A percentile compares a stretch with the other conserved stretches of the same genome.
These are phyloP conservation scores for Thalassiosira mediterranea DNA, from an alignment of 352 stramenopile genomes.

Conservation along the genomic window DNA sequence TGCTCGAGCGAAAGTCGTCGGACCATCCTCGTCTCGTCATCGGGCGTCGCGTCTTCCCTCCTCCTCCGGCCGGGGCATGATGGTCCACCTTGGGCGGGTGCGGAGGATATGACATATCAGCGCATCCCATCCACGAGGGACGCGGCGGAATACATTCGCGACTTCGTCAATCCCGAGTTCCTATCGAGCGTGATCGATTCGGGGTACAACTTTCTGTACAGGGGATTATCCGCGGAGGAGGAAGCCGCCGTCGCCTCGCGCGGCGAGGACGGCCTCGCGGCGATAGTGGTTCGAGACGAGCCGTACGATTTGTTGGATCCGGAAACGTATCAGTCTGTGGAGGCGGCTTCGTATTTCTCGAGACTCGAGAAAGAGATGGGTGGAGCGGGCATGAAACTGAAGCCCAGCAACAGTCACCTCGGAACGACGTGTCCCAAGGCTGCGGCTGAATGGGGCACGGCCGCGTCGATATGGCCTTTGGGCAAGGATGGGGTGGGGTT, in stretches of 20 bases:
- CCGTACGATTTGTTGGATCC: conserved; percentile 52
- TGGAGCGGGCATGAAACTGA: conserved; percentile 26
- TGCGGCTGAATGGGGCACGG: conserved; percentile 45
- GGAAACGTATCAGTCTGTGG: conserved; percentile 49
- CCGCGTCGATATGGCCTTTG: conserved; percentile 56
- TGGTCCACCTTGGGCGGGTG: no score
- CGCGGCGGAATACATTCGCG: conserved; percentile 40
- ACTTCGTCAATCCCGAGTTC: conserved; percentile 31
- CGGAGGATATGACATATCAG: background rate
- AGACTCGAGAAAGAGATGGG: conserved; percentile 49
- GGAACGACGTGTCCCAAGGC: conserved; percentile 52
- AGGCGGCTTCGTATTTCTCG: conserved; percentile 52
- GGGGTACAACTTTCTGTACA: conserved; percentile 59
- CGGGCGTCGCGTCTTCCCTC: background rate
- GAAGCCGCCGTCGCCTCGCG: conserved; percentile 1
- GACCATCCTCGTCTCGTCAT: background rate
- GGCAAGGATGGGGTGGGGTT: conserved; percentile 49
- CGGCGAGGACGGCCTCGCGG: conserved; percentile 6
- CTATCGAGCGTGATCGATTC: conserved; percentile 35
- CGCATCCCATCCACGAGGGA: conserved; percentile 15
- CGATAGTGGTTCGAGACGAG: conserved; percentile 43
- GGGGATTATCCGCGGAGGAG: conserved; percentile 30
- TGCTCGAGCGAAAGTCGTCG: no score
- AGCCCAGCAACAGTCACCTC: conserved; percentile 56
- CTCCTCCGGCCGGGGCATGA: no score